phyloP scores from a whole-genome alignment of 129 eudicot genomes.

The Cynara cardunculus region DNA sequence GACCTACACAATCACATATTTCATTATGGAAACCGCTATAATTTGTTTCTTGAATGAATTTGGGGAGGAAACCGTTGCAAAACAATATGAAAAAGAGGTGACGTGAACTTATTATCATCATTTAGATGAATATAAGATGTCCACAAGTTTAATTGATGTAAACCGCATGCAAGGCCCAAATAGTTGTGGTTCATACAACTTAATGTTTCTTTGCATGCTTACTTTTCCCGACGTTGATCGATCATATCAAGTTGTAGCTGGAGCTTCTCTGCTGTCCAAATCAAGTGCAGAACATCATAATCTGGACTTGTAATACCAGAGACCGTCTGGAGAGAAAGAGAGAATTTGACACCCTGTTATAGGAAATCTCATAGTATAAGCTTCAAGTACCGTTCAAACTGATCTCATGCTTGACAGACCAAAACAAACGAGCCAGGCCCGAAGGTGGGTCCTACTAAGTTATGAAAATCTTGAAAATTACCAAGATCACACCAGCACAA shows the following conservation, averaged over 20 bases:
- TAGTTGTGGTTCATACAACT: background rate
- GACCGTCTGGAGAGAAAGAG: slow-evolving; percentile 53
- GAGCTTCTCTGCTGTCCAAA: slow-evolving; percentile 80
- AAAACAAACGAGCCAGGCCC: background rate
- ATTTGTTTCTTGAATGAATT: background rate
- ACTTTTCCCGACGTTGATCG: slow-evolving; percentile 60
- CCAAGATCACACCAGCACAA: no score
- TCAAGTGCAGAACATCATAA: slow-evolving; percentile 58
- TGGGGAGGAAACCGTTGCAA: no score
- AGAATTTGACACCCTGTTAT: slow-evolving; percentile 71
- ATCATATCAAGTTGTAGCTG: slow-evolving; percentile 69
- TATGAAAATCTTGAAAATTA: no score
- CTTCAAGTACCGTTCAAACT: slow-evolving; percentile 5
- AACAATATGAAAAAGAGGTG: background rate
- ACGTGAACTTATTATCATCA: background rate
- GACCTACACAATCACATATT: slow-evolving; percentile 39
- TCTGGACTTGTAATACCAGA: slow-evolving; percentile 47
- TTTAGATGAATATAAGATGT: background rate
- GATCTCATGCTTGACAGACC: background rate
- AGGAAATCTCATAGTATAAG: background rate
- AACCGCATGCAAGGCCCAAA: background rate
- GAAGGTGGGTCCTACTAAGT: background rate
- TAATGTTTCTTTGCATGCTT: slow-evolving; percentile 17
- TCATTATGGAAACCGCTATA: background rate
- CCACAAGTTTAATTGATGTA: background rate